Evolutionary conservation across 441 rosid species (phyloP).

Genomic region (Erysimum pusillum): DNA sequence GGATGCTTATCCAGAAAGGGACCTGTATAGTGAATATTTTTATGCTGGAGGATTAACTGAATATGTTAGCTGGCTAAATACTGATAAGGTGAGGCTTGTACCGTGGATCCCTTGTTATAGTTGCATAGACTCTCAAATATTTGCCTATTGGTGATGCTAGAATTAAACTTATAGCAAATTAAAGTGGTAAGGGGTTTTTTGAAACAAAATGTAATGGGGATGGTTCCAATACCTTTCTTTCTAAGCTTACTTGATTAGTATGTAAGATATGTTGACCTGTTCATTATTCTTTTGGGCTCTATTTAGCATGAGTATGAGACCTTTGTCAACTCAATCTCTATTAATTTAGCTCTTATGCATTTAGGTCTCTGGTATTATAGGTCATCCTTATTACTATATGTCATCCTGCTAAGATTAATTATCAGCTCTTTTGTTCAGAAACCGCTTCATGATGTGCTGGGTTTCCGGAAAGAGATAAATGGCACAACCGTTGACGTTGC

Average conservation of each 20-base stretch:
- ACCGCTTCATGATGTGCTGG: conserved; percentile 88
- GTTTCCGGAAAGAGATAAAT: conserved; percentile 73
- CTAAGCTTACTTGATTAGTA: conserved; percentile 28
- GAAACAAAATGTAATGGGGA: too few relatives aligned
- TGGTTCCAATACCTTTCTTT: too few relatives aligned
- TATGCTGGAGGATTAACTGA: conserved; percentile 94
- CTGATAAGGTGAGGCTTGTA: conserved; percentile 79
- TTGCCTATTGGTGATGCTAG: too few relatives aligned
- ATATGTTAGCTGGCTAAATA: conserved; percentile 91
- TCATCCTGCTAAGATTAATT: conserved; percentile 26
- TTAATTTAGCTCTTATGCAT: conserved; percentile 31
- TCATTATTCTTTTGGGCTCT: conserved; percentile 28
- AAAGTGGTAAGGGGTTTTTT: too few relatives aligned
- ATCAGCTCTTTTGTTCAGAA: conserved; percentile 60
- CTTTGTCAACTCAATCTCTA: conserved; percentile 7
- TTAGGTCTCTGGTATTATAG: conserved; percentile 24
- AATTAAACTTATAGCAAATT: too few relatives aligned
- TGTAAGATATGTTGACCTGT: conserved; percentile 26
- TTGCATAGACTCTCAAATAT: too few relatives aligned
- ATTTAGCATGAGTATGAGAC: conserved; percentile 10
- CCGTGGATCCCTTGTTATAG: too few relatives aligned
- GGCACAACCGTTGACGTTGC: conserved; percentile 78
- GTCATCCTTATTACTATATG: conserved; percentile 25
- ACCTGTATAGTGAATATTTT: conserved; percentile 69
- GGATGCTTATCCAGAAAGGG: conserved; percentile 66